phyloP scores from a whole-genome alignment of 2,329 filamentous ascomycete species.

The Polytolypa hystricis region DNA sequence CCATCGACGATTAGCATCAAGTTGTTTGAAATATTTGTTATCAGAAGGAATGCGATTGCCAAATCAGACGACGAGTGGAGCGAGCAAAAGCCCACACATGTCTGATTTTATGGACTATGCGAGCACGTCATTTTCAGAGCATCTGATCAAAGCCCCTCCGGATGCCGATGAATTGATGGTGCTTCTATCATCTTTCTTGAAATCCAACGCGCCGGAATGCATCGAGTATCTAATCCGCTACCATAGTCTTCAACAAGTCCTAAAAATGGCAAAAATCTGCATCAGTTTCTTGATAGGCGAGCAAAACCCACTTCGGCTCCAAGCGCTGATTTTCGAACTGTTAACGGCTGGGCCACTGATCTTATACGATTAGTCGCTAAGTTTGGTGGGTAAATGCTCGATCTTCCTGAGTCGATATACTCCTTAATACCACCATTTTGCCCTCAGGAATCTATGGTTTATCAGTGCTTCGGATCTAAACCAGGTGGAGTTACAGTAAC shows the following conservation, averaged over 20 bases:
- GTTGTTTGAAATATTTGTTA: conserved; percentile 24
- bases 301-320: conserved; percentile 5
- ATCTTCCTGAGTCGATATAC: conserved; percentile 25
- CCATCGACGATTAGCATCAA: conserved; percentile 22
- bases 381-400: conserved; percentile 20
- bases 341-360: conserved; percentile 26
- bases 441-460: conserved; percentile 22
- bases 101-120: conserved; percentile 21
- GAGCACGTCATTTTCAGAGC: conserved; percentile 22
- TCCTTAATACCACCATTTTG: conserved; percentile 24
- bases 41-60: conserved; percentile 11
- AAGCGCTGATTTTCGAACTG: conserved; percentile 17
- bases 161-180: conserved; percentile 13
- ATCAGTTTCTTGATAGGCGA: conserved; percentile 8
- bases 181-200: conserved; percentile 21
- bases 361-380: conserved; percentile 23
- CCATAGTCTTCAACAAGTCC: conserved; percentile 16
- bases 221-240: conserved; percentile 22
- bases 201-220: conserved; percentile 27
- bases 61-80: neutral
- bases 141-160: conserved; percentile 22
- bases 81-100: too few relatives aligned
- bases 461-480: conserved; percentile 6
- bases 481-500: too few relatives aligned
- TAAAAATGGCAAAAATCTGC: conserved; percentile 23